Evolutionary conservation across 441 rosid genomes (phyloP).

Genomic region (Bocquillonia castaneifolia): DNA sequence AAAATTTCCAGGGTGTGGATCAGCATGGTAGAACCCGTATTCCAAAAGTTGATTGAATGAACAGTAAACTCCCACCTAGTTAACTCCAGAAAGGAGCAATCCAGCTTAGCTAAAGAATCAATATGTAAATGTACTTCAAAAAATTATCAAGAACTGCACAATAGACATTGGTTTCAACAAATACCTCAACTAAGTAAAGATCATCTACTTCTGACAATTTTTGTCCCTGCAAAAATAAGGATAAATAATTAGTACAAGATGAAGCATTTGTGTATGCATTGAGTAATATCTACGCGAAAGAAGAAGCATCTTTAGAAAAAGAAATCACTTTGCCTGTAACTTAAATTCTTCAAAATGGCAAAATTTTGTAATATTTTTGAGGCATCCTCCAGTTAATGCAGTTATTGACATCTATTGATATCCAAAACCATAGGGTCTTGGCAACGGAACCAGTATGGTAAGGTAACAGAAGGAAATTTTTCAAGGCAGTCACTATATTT

Average conservation of each 20-base stretch:
- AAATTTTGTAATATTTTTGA: neutral
- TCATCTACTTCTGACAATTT: conserved; percentile 78
- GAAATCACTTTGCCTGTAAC: neutral
- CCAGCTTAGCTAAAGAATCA: conserved; percentile 12
- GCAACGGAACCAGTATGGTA: neutral
- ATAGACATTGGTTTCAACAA: conserved; percentile 20
- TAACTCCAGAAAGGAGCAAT: conserved; percentile 20
- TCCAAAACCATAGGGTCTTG: neutral
- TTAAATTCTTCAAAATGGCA: neutral
- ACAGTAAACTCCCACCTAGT: conserved; percentile 93
- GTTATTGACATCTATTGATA: neutral
- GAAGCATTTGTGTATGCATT: conserved; percentile 12
- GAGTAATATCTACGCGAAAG: neutral
- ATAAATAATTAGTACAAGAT: conserved; percentile 7
- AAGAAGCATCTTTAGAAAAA: neutral
- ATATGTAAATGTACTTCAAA: neutral
- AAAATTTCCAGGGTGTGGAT: conserved; percentile 98
- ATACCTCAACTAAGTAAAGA: conserved; percentile 75
- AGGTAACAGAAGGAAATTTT: neutral
- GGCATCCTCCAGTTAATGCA: neutral
- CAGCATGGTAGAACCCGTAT: conserved; percentile 96
- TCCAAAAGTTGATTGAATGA: conserved; percentile 93
- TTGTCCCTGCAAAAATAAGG: conserved; percentile 53
- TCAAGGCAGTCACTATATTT: neutral
- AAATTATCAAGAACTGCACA: conserved; percentile 13